A percentile compares a stretch with the other conserved stretches of the same genome.
Evolutionary conservation across 805 yeast species (phyloP).

Genomic region (Candida boleticola): DNA sequence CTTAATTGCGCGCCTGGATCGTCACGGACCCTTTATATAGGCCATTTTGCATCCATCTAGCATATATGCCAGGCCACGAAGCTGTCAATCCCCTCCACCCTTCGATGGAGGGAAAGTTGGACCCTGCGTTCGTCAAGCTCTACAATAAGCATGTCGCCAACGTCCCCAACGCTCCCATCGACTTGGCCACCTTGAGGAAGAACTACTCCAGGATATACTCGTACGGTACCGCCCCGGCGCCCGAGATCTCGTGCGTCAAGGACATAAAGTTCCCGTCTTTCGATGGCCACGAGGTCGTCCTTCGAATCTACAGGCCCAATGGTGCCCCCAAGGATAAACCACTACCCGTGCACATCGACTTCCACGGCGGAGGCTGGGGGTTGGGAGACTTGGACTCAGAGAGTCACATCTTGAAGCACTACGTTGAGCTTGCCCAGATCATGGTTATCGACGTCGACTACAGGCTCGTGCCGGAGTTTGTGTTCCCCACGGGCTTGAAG

Average conservation of each 20-base stretch:
- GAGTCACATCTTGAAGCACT: conserved; percentile 41
- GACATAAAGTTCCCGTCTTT: conserved; percentile 31
- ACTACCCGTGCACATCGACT: conserved; percentile 38
- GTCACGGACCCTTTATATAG: too few relatives aligned
- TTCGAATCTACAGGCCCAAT: conserved; percentile 38
- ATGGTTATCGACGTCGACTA: conserved; percentile 49
- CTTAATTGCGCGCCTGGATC: too few relatives aligned
- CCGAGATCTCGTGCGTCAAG: conserved; percentile 21
- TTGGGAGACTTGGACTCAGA: conserved; percentile 40
- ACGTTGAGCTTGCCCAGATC: conserved; percentile 34
- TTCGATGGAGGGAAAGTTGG: conserved; percentile 25
- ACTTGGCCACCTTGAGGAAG: conserved; percentile 25
- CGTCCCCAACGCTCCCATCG: conserved; percentile 25
- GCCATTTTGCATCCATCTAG: too few relatives aligned
- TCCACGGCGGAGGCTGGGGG: conserved; percentile 48
- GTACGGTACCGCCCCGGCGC: conserved; percentile 39
- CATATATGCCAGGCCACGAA: conserved; percentile 16
- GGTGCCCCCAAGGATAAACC: conserved; percentile 32
- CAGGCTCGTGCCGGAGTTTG: conserved; percentile 48
- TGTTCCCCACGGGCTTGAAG: conserved; percentile 45
- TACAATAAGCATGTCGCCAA: conserved; percentile 25
- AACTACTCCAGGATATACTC: conserved; percentile 42
- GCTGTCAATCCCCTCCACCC: conserved; percentile 24
- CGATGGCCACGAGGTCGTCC: conserved; percentile 20
- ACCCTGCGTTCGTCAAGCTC: conserved; percentile 37